Base-by-base conservation (phyloP, 2,329 filamentous ascomycete species). In the Nemania sp. region DNA sequence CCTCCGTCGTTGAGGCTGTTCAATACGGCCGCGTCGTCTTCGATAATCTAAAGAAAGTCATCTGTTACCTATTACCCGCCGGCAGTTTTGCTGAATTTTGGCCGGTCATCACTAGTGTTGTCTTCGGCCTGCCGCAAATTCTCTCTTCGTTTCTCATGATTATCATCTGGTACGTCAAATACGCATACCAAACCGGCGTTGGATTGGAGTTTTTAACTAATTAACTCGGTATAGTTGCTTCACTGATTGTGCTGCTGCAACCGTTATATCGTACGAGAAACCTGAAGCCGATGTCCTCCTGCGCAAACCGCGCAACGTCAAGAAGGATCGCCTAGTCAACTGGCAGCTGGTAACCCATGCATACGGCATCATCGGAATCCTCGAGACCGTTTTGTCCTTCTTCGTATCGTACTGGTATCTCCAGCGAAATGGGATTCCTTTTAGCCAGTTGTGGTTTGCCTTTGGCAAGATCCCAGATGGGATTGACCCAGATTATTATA, bases 31-130 rank as follows among this genome's bases (percentile, higher is more conserved):
- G 92, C 15, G 87, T 92, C 5, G 90, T 93, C n/a, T 94, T 92
- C 79, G 90, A 93, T 77, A 94, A 94, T 73, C 80, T 94, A 58
- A 92, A 92, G 77, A 94, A 94, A 83, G 90, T 88, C 0, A 88
- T 93, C 68, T 87, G 88, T n/a, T 93, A 93, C 74, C 82, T 93
- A 2, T 83, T 93, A 0, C 91, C 91, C 0, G 92, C 92, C 0
- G 91, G 92, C 1, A 88, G 84, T n/a, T 93, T 92, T 77, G 88
- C 87, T 60, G 92, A 94, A 76, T 91, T 94, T 78, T 88, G 89
- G 91, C 91, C 92, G 0, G 89, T 94, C 51, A 86, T 93, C 78
- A 91, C 89, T 1, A 92, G 90, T 65, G 88, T 93, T 22, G 77
- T 89, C 1, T 92, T 93, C 69, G 91, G 91, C 22, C 82, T 93